Conservation (phyloP, 2,329 filamentous ascomycete species). For the Arthrinium puccinioides region DNA sequence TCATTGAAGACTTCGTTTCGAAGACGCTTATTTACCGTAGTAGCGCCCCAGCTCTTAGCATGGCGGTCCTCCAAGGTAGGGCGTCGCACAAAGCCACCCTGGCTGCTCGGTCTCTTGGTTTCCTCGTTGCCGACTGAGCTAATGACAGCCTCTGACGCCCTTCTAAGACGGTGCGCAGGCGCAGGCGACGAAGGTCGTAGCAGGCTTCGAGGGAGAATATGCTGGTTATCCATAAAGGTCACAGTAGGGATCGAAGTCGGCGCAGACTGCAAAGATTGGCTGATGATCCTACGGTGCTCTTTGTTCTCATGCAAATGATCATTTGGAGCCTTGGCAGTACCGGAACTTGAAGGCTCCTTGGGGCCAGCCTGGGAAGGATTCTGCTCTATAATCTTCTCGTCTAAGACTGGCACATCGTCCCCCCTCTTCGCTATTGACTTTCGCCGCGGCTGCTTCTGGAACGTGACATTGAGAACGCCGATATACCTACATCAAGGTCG, state of each 20-base stretch:
- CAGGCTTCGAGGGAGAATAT: slow-evolving; percentile 82
- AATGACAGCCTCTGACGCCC: slow-evolving; percentile 25
- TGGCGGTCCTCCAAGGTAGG: slow-evolving; percentile 46
- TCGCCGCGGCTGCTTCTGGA: slow-evolving; percentile 72
- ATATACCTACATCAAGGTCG: slow-evolving; percentile 66
- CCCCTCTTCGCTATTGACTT: slow-evolving; percentile 49
- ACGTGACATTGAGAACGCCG: slow-evolving; percentile 92
- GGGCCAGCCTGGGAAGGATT: too few relatives aligned
- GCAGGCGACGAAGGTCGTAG: slow-evolving; percentile 48
- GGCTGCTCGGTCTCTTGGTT: not conserved
- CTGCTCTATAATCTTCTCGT: slow-evolving; percentile 14
- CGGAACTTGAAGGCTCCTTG: too few relatives aligned
- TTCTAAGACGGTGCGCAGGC: slow-evolving; percentile 26
- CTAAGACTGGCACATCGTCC: slow-evolving; percentile 29
- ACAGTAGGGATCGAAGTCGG: slow-evolving; percentile 74
- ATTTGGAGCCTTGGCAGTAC: too few relatives aligned
- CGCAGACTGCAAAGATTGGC: slow-evolving; percentile 66
- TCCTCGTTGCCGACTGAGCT: slow-evolving; percentile 12
- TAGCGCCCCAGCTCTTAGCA: slow-evolving; percentile 77
- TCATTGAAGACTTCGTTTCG: slow-evolving; percentile 90
- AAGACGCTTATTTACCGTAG: slow-evolving; percentile 79
- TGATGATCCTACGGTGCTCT: slow-evolving; percentile 41
- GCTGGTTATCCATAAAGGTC: slow-evolving; percentile 86
- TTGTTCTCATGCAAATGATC: slow-evolving; percentile 15
- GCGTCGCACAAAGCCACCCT: slow-evolving; percentile 13